Evolutionary conservation across 768 basidiomycete genomes (phyloP), one percentile per base, ranked within the genome.

Genomic region (Lactarius quietus): DNA sequence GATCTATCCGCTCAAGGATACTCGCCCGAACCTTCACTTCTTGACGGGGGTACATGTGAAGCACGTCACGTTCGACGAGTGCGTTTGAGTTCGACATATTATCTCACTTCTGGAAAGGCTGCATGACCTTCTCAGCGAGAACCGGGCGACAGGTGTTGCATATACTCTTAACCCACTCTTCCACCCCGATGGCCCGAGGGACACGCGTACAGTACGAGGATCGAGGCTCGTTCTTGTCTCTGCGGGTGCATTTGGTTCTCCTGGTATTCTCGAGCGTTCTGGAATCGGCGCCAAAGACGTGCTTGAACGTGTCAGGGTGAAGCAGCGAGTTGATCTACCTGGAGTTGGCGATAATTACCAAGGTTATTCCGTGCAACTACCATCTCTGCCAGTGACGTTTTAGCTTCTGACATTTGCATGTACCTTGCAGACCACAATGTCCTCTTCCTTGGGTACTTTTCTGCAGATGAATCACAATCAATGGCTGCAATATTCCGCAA

Each of bases 341-440:
- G 71, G 72, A n/a, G 67, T 80, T 18, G 76, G 80, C 18, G 76
- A 78, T 57, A 76, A 79, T 62, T 79, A 74, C 43, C 73, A 74
- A 59, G 78, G 79, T 76, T 38, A 3, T 64, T 18, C 48, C 3
- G 17, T 28, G 35, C 29, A 28, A 38, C n/a, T 1, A 38, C 31
- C n/a, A 18, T 6, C 17, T 14, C 36, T 38, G 28, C n/a, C n/a
- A n/a, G n/a, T n/a, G n/a, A n/a, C 5, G 0, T 29, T 41, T 33
- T 18, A 4, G 28, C 23, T 38, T 10, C 58, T 48, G 14, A 12
- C 3, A 63, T 62, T n/a, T 2, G 3, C 7, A 3, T 43, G 20
- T 20, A 20, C 41, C 20, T 43, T n/a, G 0, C 20, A 43, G 41
- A 43, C 41, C 41, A 43, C 20, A 43, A 43, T n/a, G 20, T 10